Conservation (phyloP, 495 filamentous ascomycete genomes). For the Apiosordaria backusii region DNA sequence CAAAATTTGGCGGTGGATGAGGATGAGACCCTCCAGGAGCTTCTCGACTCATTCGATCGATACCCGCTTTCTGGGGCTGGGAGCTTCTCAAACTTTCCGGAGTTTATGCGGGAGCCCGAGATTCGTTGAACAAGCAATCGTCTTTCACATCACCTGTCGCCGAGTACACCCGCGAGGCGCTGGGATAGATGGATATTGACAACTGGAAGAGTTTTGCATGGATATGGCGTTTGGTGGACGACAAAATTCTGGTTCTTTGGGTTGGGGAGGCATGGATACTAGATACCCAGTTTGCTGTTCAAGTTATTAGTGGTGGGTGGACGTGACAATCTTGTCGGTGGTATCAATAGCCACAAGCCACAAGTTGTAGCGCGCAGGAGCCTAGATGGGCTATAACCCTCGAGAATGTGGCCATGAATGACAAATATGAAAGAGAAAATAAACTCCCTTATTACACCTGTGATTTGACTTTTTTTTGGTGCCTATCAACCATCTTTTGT, state of each 20-base stretch:
- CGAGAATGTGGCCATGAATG: not conserved
- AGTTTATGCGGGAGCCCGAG: slow-evolving; percentile 46
- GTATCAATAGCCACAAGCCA: not conserved
- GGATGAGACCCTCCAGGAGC: slow-evolving; percentile 30
- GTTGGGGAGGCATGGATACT: not conserved
- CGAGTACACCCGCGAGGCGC: not conserved
- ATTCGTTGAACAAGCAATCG: slow-evolving; percentile 34
- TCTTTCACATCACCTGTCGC: not conserved
- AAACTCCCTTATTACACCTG: too few species aligned
- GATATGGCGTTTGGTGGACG: slow-evolving; percentile 1
- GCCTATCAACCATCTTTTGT: too few species aligned
- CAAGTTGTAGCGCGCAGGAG: not conserved
- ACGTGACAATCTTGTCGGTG: not conserved
- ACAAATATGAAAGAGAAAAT: not conserved
- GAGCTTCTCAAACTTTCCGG: slow-evolving; percentile 33
- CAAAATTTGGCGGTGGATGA: slow-evolving; percentile 26
- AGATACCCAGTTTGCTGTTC: not conserved
- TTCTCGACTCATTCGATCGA: slow-evolving; percentile 24
- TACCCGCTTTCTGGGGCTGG: slow-evolving; percentile 23
- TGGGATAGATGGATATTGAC: not conserved
- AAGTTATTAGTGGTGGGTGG: not conserved
- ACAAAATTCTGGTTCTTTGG: not conserved
- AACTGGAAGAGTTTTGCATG: not conserved
- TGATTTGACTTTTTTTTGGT: too few species aligned
- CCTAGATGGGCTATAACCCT: not conserved